Percentiles rank a stretch among this genome's conserved stretches.
phyloP scores from a whole-genome alignment of 805 yeast species.

The Myxozyma melibiosi region DNA sequence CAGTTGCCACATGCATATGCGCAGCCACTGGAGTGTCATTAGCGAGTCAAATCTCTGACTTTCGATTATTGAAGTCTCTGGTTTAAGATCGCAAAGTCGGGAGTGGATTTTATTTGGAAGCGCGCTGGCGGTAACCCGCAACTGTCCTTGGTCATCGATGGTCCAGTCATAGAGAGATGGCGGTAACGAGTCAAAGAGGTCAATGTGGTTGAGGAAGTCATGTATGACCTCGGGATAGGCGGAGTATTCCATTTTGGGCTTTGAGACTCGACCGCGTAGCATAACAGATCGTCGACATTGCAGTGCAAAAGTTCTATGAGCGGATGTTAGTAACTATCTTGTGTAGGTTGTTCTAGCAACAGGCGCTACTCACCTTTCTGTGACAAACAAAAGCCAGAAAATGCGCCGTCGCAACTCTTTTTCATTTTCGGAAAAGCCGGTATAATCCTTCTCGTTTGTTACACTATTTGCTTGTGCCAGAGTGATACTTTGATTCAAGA shows the following conservation, averaged over 20 bases:
- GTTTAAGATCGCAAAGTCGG: neutral
- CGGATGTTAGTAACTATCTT: neutral
- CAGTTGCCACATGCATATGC: slow-evolving; percentile 1
- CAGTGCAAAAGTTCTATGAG: neutral
- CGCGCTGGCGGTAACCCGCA: neutral
- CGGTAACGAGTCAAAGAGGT: neutral
- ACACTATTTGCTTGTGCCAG: neutral
- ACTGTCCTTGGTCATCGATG: neutral
- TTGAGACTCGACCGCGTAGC: neutral
- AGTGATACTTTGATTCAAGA: neutral
- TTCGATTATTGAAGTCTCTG: neutral
- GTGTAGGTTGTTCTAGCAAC: neutral
- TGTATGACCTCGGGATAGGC: neutral
- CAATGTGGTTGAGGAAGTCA: slow-evolving; percentile 1
- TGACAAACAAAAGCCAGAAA: neutral
- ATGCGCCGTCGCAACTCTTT: neutral
- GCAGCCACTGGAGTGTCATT: neutral
- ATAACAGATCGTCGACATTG: neutral
- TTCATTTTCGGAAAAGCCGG: neutral
- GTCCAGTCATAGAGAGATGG: neutral
- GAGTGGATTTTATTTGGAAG: neutral
- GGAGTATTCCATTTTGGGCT: neutral
- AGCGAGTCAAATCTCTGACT: neutral
- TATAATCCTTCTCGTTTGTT: neutral
- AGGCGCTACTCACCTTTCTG: neutral